These are phyloP conservation scores for Wallemia mellicola DNA, from an alignment of 1,284 basidiomycete genomes.

Conservation along the genomic window DNA sequence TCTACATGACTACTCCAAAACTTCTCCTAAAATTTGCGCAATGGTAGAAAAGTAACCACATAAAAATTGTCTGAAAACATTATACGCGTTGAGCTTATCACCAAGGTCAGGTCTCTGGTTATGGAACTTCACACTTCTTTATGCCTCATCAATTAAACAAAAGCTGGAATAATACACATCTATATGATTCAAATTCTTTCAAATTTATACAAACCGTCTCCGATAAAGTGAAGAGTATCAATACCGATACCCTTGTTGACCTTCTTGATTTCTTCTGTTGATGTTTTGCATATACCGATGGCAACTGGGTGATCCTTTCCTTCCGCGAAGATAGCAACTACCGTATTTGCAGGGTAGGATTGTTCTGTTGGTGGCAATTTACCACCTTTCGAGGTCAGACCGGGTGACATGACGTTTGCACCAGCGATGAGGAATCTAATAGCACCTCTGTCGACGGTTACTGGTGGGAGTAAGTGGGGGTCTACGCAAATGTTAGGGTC, in stretches of 20 bases:
- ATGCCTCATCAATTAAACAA: too few species aligned
- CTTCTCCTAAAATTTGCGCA: too few species aligned
- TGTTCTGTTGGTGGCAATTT: conserved; percentile 43
- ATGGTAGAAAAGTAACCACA: too few species aligned
- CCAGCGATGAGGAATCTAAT: conserved; percentile 87
- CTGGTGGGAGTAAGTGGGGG: conserved; percentile 60
- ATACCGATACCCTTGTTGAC: conserved; percentile 75
- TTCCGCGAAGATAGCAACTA: conserved; percentile 72
- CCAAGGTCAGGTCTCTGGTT: too few species aligned
- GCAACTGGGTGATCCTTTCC: conserved; percentile 85
- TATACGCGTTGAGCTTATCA: too few species aligned
- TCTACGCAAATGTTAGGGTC: conserved; percentile 22
- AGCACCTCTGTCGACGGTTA: conserved; percentile 79
- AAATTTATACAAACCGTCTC: conserved; percentile 66
- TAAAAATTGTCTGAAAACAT: too few species aligned
- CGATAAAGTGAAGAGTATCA: conserved; percentile 54
- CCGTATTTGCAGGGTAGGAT: conserved; percentile 32
- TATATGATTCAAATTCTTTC: conserved; percentile 27
- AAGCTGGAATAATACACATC: not conserved
- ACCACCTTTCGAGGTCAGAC: conserved; percentile 72
- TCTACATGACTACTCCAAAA: too few species aligned
- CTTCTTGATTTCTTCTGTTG: conserved; percentile 62
- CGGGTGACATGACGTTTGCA: conserved; percentile 90
- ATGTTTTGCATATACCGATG: conserved; percentile 52
- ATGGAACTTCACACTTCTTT: too few species aligned